Evolutionary conservation across 495 filamentous ascomycete species (phyloP).

Genomic region (Lindgomyces ingoldianus): DNA sequence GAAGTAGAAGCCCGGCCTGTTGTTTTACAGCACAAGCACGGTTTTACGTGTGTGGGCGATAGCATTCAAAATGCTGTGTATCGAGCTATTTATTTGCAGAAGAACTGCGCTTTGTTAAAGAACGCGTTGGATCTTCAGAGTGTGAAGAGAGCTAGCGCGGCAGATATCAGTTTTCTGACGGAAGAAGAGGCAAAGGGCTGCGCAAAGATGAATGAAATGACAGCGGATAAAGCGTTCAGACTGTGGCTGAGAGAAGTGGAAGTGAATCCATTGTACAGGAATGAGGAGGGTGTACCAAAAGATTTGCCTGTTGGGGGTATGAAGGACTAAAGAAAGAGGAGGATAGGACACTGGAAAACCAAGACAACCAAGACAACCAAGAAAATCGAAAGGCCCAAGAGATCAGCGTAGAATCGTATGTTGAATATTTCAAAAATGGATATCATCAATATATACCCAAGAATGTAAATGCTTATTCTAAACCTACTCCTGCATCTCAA

Average conservation of each 20-base stretch:
- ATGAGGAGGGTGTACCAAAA: slow-evolving; percentile 29
- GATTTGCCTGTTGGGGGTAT: slow-evolving; percentile 19
- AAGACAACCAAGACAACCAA: too few species aligned
- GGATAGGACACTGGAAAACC: background rate
- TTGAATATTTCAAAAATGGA: background rate
- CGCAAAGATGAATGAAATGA: slow-evolving; percentile 29
- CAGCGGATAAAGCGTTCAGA: slow-evolving; percentile 38
- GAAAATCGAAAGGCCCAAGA: too few species aligned
- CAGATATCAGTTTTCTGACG: slow-evolving; percentile 38
- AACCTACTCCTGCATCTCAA: too few species aligned
- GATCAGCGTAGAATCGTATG: background rate
- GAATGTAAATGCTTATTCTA: too few species aligned
- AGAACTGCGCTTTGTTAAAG: slow-evolving; percentile 50
- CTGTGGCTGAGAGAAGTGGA: slow-evolving; percentile 43
- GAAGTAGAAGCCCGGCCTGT: slow-evolving; percentile 42
- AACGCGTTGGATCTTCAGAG: slow-evolving; percentile 28
- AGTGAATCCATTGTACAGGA: slow-evolving; percentile 38
- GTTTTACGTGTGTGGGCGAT: slow-evolving; percentile 48
- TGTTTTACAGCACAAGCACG: slow-evolving; percentile 54
- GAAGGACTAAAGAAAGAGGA: background rate
- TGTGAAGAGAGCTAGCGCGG: slow-evolving; percentile 25
- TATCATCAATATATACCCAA: too few species aligned
- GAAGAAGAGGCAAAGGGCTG: slow-evolving; percentile 39
- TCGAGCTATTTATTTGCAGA: slow-evolving; percentile 51
- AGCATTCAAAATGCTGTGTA: slow-evolving; percentile 49